These are phyloP conservation scores for Lycium barbarum DNA, from an alignment of 257 asterid genomes.

Conservation along the genomic window DNA sequence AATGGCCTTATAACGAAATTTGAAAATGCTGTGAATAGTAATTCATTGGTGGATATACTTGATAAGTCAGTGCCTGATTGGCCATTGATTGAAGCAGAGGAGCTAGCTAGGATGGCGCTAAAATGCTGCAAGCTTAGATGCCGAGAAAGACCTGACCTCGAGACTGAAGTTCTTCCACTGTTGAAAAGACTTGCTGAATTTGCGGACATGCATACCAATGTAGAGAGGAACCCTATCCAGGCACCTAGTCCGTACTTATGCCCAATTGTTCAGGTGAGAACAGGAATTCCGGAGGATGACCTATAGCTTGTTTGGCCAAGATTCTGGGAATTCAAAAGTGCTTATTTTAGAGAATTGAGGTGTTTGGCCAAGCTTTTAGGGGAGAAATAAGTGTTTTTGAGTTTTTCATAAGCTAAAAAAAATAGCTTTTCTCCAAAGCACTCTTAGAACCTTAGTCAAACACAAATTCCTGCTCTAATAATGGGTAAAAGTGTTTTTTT, in stretches of 20 bases:
- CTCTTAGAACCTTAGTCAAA: too few species aligned
- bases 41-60: constrained; percentile 53
- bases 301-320: background rate
- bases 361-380: too few species aligned
- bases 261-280: constrained; percentile 81
- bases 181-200: constrained; percentile 67
- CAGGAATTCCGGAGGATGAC: background rate
- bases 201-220: constrained; percentile 52
- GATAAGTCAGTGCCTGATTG: constrained; percentile 70
- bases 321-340: too few species aligned
- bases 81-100: constrained; percentile 74
- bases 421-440: too few species aligned
- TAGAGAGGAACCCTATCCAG: constrained; percentile 38
- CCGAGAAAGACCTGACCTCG: constrained; percentile 94
- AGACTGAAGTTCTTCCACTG: constrained; percentile 71
- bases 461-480: too few species aligned
- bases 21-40: constrained; percentile 64
- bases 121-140: constrained; percentile 78
- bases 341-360: too few species aligned
- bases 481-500: too few species aligned
- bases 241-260: constrained; percentile 77
- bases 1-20: constrained; percentile 65
- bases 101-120: constrained; percentile 65
- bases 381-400: too few species aligned
- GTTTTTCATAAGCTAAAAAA: too few species aligned